Evolutionary conservation across 495 filamentous ascomycete species (phyloP), one percentile per base, ranked within the genome.

Genomic region (Peziza echinospora): DNA sequence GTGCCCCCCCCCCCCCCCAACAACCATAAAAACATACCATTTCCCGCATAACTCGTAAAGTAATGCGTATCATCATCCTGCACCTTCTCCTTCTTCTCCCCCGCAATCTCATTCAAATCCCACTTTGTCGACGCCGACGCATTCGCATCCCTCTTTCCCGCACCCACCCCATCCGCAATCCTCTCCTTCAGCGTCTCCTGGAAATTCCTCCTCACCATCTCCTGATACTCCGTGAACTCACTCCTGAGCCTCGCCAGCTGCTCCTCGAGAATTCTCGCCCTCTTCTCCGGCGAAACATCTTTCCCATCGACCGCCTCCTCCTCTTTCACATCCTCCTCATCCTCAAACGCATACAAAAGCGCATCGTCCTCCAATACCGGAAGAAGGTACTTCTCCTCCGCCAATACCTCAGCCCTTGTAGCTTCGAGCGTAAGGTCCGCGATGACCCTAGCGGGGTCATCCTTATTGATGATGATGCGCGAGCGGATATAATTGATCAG

Each of bases 341-440:
- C 87, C 50, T 89, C 85, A 44, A 94, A 64, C 43, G 71, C 78
- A 50, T 87, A 80, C 25, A 96, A 67, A 30, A 93, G 65, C 11
- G 85, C 78, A 50, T 96, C 86, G 54, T 93, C 84, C 53, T 91
- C 82, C n/a, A 96, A 62, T 8, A 82, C 76, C 1, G 86, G 87
- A 62, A 80, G 77, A 44, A 93, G 61, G 54, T 77, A 89, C 45
- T 67, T 62, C 47, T 96, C 85, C 24, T 76, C 50, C 5, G 8
- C 10, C 0, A 91, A 77, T 25, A 71, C 64, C 11, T 63, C 61
- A 48, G 63, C 67, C 8, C 71, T 68, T 41, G 76, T 73, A 24
- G 76, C 61, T 45, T 72, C 64, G 1, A 48, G 39, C 1, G 56
- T 50, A 1, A 45, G 44, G 21, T 43, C 41, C 11, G n/a, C n/a